Base-by-base conservation (phyloP, 1,284 basidiomycete genomes). In the Melampsora americana region DNA sequence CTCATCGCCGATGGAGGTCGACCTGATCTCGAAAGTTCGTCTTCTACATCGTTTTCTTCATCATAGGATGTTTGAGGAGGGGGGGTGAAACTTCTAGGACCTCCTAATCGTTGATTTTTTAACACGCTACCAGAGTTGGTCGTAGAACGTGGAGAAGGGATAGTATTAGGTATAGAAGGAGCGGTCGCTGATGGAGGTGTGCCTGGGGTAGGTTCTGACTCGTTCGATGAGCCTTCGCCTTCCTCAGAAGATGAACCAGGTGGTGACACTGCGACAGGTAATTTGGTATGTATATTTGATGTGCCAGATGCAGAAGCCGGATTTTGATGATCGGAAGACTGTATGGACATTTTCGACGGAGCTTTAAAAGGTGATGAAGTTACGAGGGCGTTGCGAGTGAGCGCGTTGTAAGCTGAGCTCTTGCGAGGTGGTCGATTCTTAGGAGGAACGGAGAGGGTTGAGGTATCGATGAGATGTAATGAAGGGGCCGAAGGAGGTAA, bases 51-150 rank as follows among this genome's bases (percentile, higher is more conserved):
- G 16, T 62, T 32, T 30, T 75, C 72, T 23, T 39, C 48, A 1
- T 26, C 23, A 30, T 74, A 48, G 48, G 30, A 28, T n/a, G 64
- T 35, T 28, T 62, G 60, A 28, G 64, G 64, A 56, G 73, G 73
- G 9, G 73, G 73, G 12, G 73, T 75, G 56, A 75, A 68, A 39
- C 53, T 61, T 61, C 73, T 46, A 16, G 73, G 73, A 50, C 73
- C 73, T 46, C 66, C 73, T 20, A 75, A 60, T 50, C 73, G 60
- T 23, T 75, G 73, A 32, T 14, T 67, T 59, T 75, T 75, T n/a
- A 75, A 56, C 14, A 75, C 73, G 16, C 73, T 65, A 42, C 65
- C 66, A 18, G 59, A 23, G 16, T 42, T 61, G 23, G 64, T 42
- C 9, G n/a, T 56, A 9, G 72, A 39, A 68, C 53, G 65, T 9